Conservation (phyloP, 345 rosid species). For the Boechera divaricarpa region DNA sequence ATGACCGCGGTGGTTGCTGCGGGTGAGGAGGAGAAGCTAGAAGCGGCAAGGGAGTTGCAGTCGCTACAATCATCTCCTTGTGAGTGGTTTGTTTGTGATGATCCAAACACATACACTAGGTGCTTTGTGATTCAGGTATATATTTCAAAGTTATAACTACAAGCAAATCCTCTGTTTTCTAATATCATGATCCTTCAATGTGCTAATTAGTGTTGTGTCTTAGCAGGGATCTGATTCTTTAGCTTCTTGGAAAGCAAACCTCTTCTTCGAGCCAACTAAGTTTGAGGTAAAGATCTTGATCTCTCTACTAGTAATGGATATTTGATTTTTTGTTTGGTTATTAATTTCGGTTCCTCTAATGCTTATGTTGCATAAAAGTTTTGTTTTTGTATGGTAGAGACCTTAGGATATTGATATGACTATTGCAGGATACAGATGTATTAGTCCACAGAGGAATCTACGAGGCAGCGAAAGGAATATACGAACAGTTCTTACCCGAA, state of each 20-base stretch:
- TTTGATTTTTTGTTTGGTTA: conserved; percentile 14
- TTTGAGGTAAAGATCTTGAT: conserved; percentile 65
- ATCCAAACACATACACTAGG: conserved; percentile 66
- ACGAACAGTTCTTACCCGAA: conserved; percentile 76
- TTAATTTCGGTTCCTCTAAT: neutral
- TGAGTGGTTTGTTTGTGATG: conserved; percentile 93
- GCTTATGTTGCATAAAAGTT: neutral
- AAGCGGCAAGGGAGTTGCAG: conserved; percentile 77
- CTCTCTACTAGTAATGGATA: neutral
- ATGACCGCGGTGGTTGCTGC: conserved; percentile 91
- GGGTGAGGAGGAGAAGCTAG: conserved; percentile 77
- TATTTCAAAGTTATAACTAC: neutral
- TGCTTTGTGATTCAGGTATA: conserved; percentile 87
- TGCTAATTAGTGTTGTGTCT: neutral
- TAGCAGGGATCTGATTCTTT: conserved; percentile 86
- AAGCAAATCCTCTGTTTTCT: conserved; percentile 22
- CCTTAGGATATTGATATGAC: neutral
- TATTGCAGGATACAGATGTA: conserved; percentile 68
- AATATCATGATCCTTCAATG: neutral
- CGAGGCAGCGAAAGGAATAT: conserved; percentile 93
- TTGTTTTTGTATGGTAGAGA: neutral
- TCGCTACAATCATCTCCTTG: conserved; percentile 88
- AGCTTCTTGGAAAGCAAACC: conserved; percentile 93
- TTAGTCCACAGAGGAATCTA: conserved; percentile 95
- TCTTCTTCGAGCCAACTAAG: conserved; percentile 82